Evolutionary conservation across 2,329 filamentous ascomycete genomes (phyloP).

Genomic region (Sclerotinia spermophila): DNA sequence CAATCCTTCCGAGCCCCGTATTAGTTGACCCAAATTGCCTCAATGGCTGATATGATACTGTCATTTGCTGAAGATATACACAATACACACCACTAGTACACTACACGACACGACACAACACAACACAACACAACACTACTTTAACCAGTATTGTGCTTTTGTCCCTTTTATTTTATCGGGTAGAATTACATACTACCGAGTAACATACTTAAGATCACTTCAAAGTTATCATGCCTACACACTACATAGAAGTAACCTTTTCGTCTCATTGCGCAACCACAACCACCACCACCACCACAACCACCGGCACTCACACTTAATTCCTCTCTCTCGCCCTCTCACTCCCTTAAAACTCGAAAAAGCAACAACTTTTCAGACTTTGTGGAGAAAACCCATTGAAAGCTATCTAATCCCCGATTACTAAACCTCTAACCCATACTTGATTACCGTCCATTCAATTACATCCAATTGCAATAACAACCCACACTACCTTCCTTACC

Average conservation of each 20-base stretch:
- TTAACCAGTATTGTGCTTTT: conserved; percentile 1
- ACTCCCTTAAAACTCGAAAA: conserved; percentile 10
- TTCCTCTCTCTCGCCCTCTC: neutral
- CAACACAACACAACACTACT: neutral
- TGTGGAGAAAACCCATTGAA: conserved; percentile 2
- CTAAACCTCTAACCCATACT: conserved; percentile 8
- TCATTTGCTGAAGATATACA: conserved; percentile 13
- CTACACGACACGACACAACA: neutral
- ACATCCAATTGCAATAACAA: conserved; percentile 9
- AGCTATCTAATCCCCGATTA: neutral
- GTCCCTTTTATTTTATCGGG: neutral
- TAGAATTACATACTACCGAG: neutral
- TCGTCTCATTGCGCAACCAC: neutral
- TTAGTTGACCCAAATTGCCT: neutral
- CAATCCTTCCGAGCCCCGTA: neutral
- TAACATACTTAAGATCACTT: neutral
- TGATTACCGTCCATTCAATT: neutral
- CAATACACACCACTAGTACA: too few relatives aligned
- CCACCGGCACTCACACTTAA: too few relatives aligned
- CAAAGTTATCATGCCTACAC: conserved; percentile 1
- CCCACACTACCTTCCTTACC: neutral
- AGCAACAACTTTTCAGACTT: neutral
- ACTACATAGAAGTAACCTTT: neutral
- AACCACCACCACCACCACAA: too few relatives aligned
- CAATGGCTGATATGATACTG: neutral